Base-by-base conservation (phyloP, 2,329 filamentous ascomycete species). In the Fusarium foetens region DNA sequence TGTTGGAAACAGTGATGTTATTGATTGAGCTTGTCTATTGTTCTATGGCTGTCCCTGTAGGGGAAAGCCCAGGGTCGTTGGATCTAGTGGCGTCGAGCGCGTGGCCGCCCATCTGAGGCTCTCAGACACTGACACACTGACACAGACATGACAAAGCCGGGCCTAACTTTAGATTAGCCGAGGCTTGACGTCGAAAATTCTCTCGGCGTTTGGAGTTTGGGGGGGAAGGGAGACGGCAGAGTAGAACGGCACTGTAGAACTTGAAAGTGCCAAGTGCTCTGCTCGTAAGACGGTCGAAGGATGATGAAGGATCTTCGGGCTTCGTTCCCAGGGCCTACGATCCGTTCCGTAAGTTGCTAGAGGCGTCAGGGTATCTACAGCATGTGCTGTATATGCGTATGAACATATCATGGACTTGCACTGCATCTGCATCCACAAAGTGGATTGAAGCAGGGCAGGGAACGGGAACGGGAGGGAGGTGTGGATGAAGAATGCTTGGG, bases 61-160 rank as follows among this genome's bases (percentile, higher is more conserved):
- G 58, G 29, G 19, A 35, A 53, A 55, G 42, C 42, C 49, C 46
- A 73, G 49, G 70, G 66, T 63, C 39, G 43, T 59, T 45, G 45
- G 43, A 71, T 65, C 51, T 67, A 45, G 70, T 71, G 70, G 70
- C 70, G 61, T 54, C 70, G 49, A 70, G 61, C 66, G 66, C 41
- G 48, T 72, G 53, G 69, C 60, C 61, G 59, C 52, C 59, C 29
- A 70, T 45, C 60, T 70, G 70, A 70, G 53, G 66, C 66, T 72
- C 58, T 59, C 29, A 38, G 45, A 49, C 54, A 27, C 23, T 39
- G 41, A 27, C 39, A 57, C 31, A 35, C 36, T 41, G 25, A 49
- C 53, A 57, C 39, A 46, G 29, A 46, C 53, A 27, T 46, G 41
- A 45, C 38, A 57, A 48, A 46, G 39, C 41, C 29, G 29, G 41